These are phyloP conservation scores for Trichosporon sp. DNA, from an alignment of 1,284 basidiomycete species.

Conservation along the genomic window DNA sequence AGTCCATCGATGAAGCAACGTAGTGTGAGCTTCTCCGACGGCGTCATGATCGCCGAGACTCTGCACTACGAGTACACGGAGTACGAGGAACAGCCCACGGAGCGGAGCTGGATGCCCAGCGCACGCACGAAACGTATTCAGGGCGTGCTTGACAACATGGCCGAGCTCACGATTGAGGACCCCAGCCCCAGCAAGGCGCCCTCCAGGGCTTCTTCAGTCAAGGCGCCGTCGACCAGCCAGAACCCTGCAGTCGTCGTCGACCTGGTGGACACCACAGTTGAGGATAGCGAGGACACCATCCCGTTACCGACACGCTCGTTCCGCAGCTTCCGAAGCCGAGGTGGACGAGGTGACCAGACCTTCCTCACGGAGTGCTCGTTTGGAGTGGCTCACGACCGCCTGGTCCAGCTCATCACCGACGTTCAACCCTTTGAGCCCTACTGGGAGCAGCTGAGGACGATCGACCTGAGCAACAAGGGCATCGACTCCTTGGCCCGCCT, in stretches of 20 bases:
- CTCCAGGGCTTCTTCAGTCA: conserved; percentile 21
- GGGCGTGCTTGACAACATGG: conserved; percentile 66
- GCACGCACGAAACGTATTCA: conserved; percentile 69
- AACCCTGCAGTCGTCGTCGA: conserved; percentile 7
- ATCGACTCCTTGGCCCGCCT: conserved; percentile 84
- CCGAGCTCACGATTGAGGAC: conserved; percentile 54
- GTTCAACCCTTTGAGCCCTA: conserved; percentile 90
- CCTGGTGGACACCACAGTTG: not conserved
- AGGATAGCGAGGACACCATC: conserved; percentile 16
- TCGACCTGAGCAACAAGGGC: conserved; percentile 73
- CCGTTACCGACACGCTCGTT: conserved; percentile 15
- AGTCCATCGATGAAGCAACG: conserved; percentile 53
- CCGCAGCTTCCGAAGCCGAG: conserved; percentile 21
- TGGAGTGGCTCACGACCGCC: conserved; percentile 78
- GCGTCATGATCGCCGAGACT: conserved; percentile 50
- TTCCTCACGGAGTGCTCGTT: conserved; percentile 92
- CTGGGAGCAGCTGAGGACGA: conserved; percentile 74
- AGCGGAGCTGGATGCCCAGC: conserved; percentile 54
- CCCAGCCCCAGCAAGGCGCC: not conserved
- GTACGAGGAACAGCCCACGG: conserved; percentile 24
- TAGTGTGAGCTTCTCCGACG: conserved; percentile 92
- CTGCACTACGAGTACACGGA: conserved; percentile 11
- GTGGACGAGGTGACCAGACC: conserved; percentile 57
- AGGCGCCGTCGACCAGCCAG: not conserved
- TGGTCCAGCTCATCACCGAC: conserved; percentile 90